A percentile compares a stretch with the other conserved stretches of the same genome.
Evolutionary conservation across 495 filamentous ascomycete genomes (phyloP).

Genomic region (Aspergillus mulundensis): DNA sequence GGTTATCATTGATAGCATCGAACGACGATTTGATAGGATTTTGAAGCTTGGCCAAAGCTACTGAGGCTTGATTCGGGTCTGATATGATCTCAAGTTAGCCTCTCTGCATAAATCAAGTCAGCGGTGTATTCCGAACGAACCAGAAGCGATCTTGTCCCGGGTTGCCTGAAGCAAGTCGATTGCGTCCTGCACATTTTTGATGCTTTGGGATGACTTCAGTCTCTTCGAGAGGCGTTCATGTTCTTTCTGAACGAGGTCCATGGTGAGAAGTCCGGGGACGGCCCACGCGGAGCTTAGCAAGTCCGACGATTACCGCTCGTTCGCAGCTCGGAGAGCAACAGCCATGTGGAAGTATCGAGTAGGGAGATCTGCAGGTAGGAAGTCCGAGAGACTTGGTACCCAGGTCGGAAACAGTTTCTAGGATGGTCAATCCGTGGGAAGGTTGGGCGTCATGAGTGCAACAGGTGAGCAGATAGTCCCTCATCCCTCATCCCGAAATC

Average conservation of each 20-base stretch:
- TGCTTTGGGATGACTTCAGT: conserved; percentile 62
- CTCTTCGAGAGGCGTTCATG: conserved; percentile 64
- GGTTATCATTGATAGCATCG: conserved; percentile 68
- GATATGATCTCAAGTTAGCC: conserved; percentile 18
- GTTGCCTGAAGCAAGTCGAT: conserved; percentile 72
- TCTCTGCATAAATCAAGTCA: neutral
- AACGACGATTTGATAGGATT: conserved; percentile 75
- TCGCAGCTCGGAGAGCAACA: conserved; percentile 10
- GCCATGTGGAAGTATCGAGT: conserved; percentile 13
- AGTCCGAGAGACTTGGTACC: neutral
- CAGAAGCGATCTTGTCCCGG: conserved; percentile 61
- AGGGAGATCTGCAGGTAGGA: neutral
- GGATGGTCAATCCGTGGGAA: neutral
- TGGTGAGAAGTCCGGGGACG: conserved; percentile 28
- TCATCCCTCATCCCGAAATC: neutral
- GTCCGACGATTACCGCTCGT: conserved; percentile 26
- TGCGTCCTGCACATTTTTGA: conserved; percentile 73
- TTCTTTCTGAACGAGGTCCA: conserved; percentile 72
- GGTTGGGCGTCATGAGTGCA: conserved; percentile 2
- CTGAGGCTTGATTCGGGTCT: conserved; percentile 66
- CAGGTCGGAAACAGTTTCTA: no score
- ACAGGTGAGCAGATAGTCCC: neutral
- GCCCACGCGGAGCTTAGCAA: conserved; percentile 13
- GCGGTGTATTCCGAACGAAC: no score
- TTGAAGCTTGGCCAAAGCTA: conserved; percentile 77